phyloP scores from a whole-genome alignment of 2,329 filamentous ascomycete genomes.

The Talaromyces sp. region DNA sequence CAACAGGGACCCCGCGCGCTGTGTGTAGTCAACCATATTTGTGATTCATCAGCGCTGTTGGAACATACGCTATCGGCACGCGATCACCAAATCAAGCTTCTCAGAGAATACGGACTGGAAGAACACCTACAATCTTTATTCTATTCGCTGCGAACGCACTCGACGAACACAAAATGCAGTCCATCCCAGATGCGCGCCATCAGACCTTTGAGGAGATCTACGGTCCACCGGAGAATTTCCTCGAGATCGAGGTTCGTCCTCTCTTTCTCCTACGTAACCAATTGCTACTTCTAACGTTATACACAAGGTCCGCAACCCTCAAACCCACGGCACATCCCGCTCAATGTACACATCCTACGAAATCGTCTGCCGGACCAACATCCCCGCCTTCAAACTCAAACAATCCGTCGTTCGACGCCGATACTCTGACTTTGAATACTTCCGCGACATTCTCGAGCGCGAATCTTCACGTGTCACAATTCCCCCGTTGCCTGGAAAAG shows the following conservation, averaged over 20 bases:
- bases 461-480: slow-evolving; percentile 94
- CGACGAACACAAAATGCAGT: slow-evolving; percentile 51
- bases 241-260: slow-evolving; percentile 80
- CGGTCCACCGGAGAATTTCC: slow-evolving; percentile 95
- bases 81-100: slow-evolving; percentile 51
- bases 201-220: slow-evolving; percentile 99
- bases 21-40: background rate
- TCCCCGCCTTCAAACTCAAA: slow-evolving; percentile 96
- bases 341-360: slow-evolving; percentile 99
- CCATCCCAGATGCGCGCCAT: slow-evolving; percentile 66
- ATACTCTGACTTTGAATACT: slow-evolving; percentile 98
- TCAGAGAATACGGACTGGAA: slow-evolving; percentile 25
- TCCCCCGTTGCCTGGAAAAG: slow-evolving; percentile 90
- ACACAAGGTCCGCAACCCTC: slow-evolving; percentile 78
- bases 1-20: background rate
- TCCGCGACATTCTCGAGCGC: slow-evolving; percentile 94
- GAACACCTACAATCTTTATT: background rate
- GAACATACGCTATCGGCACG: slow-evolving; percentile 53
- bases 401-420: slow-evolving; percentile 82
- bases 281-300: too few relatives aligned
- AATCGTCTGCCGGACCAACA: slow-evolving; percentile 96
- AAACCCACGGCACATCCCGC: slow-evolving; percentile 89
- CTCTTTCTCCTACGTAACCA: too few relatives aligned
- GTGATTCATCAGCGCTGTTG: slow-evolving; percentile 35
- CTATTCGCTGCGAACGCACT: background rate